Percentiles rank a stretch among this genome's conserved stretches.
Conservation (phyloP, 768 basidiomycete genomes). For the Mycena maculata region DNA sequence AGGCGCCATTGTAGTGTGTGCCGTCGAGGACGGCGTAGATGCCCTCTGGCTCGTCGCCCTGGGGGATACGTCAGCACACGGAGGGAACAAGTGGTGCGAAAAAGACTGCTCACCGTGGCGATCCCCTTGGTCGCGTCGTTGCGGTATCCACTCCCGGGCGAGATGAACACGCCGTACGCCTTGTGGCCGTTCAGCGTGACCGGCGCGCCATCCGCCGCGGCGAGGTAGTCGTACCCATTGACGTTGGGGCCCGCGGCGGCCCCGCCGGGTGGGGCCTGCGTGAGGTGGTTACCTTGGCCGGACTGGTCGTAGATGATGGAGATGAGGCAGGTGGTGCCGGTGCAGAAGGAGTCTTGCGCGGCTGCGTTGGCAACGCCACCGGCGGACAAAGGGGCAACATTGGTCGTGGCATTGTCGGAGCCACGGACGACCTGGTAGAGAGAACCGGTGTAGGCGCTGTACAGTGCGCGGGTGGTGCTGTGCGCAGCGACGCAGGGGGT, state of each 20-base stretch:
- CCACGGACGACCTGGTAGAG: slow-evolving; percentile 31
- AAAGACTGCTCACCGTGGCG: slow-evolving; percentile 16
- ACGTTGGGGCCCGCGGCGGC: too few relatives aligned
- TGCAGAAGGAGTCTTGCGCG: slow-evolving; percentile 27
- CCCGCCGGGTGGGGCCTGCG: too few relatives aligned
- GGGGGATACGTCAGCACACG: slow-evolving; percentile 14
- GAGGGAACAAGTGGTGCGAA: background rate
- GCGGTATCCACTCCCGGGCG: too few relatives aligned
- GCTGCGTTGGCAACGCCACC: slow-evolving; percentile 34
- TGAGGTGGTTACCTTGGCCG: slow-evolving; percentile 20
- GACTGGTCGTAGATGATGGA: slow-evolving; percentile 35
- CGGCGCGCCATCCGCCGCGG: too few relatives aligned
- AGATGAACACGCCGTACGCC: slow-evolving; percentile 30
- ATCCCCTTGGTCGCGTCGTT: slow-evolving; percentile 27
- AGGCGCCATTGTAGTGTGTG: slow-evolving; percentile 27
- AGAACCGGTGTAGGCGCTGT: slow-evolving; percentile 21
- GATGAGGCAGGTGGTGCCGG: slow-evolving; percentile 28
- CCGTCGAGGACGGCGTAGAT: too few relatives aligned
- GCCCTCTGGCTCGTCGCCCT: slow-evolving; percentile 25
- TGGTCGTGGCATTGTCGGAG: slow-evolving; percentile 25
- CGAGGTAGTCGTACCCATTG: too few relatives aligned
- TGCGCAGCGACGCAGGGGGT: slow-evolving; percentile 27
- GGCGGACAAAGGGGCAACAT: slow-evolving; percentile 28
- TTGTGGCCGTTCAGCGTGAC: slow-evolving; percentile 34
- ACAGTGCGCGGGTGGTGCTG: slow-evolving; percentile 24